Evolutionary conservation across 768 basidiomycete genomes (phyloP).

Genomic region (Rhodotorula babjevae): DNA sequence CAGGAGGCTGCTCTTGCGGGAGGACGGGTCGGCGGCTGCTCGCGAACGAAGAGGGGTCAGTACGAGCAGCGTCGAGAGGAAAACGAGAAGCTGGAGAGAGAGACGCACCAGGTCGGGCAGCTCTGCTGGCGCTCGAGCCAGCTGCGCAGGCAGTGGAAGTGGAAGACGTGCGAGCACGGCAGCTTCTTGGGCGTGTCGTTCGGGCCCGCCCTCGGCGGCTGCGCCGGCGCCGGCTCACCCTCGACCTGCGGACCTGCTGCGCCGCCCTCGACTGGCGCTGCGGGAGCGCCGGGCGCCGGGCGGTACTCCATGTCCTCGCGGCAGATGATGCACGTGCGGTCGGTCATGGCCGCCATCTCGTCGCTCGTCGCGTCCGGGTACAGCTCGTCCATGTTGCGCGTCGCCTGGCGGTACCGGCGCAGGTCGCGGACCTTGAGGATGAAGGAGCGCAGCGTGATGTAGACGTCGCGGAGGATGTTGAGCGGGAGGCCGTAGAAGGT

Average conservation of each 20-base stretch:
- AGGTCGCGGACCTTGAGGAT: slow-evolving; percentile 78
- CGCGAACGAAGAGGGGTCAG: slow-evolving; percentile 11
- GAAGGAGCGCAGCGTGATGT: slow-evolving; percentile 90
- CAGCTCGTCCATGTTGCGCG: slow-evolving; percentile 89
- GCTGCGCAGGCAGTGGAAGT: slow-evolving; percentile 91
- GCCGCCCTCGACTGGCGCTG: slow-evolving; percentile 37
- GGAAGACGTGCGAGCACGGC: slow-evolving; percentile 95
- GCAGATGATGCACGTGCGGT: slow-evolving; percentile 95
- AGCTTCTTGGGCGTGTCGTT: slow-evolving; percentile 96
- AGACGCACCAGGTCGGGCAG: slow-evolving; percentile 88
- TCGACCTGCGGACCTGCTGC: slow-evolving; percentile 16
- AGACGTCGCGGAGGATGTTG: slow-evolving; percentile 95
- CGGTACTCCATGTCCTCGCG: slow-evolving; percentile 78
- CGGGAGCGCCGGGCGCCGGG: slow-evolving; percentile 37
- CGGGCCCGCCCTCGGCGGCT: slow-evolving; percentile 17
- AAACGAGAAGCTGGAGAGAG: background rate
- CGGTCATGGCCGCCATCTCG: slow-evolving; percentile 73
- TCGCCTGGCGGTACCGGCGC: slow-evolving; percentile 86
- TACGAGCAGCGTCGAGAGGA: slow-evolving; percentile 28
- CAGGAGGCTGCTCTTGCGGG: slow-evolving; percentile 17
- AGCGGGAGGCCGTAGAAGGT: slow-evolving; percentile 90
- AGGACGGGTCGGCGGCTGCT: slow-evolving; percentile 40
- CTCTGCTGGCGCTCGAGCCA: slow-evolving; percentile 99
- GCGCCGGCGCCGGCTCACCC: slow-evolving; percentile 32
- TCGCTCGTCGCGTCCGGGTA: slow-evolving; percentile 88